phyloP scores from a whole-genome alignment of 1,139 yeast genomes.

The Hemisphaericaspora xylofermentans region DNA sequence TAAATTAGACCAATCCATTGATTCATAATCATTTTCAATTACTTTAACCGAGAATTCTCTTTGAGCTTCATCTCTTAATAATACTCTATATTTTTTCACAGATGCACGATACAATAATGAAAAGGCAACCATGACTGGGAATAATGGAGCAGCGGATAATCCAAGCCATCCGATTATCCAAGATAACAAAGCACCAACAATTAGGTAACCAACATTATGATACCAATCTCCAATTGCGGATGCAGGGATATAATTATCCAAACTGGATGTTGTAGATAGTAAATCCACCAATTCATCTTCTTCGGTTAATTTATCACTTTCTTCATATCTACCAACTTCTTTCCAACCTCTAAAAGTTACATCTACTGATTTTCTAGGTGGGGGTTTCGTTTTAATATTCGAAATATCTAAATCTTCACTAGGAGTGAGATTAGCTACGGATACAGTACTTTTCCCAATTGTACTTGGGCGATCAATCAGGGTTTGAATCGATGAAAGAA shows the following conservation, averaged over 20 bases:
- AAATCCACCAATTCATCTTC: slow-evolving; percentile 74
- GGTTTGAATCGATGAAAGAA: neutral
- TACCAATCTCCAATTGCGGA: slow-evolving; percentile 91
- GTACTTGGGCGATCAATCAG: neutral
- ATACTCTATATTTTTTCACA: slow-evolving; percentile 72
- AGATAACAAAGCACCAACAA: slow-evolving; percentile 65
- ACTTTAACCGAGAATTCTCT: slow-evolving; percentile 78
- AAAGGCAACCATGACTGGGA: slow-evolving; percentile 60
- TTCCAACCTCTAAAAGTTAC: slow-evolving; percentile 89
- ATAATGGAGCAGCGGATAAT: slow-evolving; percentile 78
- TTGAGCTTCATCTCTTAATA: slow-evolving; percentile 75
- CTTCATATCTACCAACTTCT: slow-evolving; percentile 87
- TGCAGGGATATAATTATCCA: slow-evolving; percentile 72
- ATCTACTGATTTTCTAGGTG: slow-evolving; percentile 53
- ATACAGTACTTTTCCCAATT: neutral
- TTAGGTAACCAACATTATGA: slow-evolving; percentile 73
- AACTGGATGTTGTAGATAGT: slow-evolving; percentile 62
- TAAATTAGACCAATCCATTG: slow-evolving; percentile 92
- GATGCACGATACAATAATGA: slow-evolving; percentile 79
- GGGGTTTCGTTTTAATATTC: slow-evolving; percentile 38
- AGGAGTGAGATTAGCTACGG: slow-evolving; percentile 16
- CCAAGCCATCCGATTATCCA: slow-evolving; percentile 79
- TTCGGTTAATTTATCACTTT: slow-evolving; percentile 58
- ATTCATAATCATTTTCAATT: slow-evolving; percentile 85
- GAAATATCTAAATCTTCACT: slow-evolving; percentile 38